These are phyloP conservation scores for Hanseniaspora hatyaiensis DNA, from an alignment of 805 yeast genomes.

Conservation along the genomic window DNA sequence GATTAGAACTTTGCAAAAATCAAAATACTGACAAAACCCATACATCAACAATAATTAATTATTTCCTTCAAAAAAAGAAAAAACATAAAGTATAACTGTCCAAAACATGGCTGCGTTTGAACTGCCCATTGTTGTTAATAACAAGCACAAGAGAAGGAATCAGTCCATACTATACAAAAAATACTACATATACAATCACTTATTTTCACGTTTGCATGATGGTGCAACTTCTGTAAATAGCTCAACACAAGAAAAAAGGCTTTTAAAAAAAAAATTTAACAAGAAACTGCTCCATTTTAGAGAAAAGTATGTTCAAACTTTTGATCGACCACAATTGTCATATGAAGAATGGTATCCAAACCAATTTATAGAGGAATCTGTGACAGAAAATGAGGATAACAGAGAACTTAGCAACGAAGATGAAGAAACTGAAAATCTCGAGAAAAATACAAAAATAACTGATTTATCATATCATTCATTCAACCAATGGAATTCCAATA, in stretches of 20 bases:
- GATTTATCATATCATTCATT: slow-evolving; percentile 5
- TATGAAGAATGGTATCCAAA: slow-evolving; percentile 26
- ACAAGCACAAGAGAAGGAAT: slow-evolving; percentile 9
- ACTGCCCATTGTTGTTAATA: slow-evolving; percentile 16
- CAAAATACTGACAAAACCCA: too few species aligned
- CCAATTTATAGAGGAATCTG: neutral
- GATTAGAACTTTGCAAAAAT: too few species aligned
- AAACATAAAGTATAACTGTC: too few species aligned
- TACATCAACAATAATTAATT: neutral
- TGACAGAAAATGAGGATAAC: neutral
- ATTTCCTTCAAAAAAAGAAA: neutral
- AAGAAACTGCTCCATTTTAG: slow-evolving; percentile 17
- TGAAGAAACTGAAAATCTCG: neutral
- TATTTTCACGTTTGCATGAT: neutral
- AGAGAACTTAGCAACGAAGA: neutral
- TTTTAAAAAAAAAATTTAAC: neutral
- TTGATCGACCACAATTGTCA: slow-evolving; percentile 27
- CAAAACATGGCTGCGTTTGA: slow-evolving; percentile 13
- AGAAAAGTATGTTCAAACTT: slow-evolving; percentile 22
- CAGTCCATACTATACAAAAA: slow-evolving; percentile 12
- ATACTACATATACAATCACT: slow-evolving; percentile 3
- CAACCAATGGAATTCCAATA: slow-evolving; percentile 2
- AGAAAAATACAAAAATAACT: neutral
- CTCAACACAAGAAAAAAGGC: neutral
- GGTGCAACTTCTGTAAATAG: slow-evolving; percentile 3